Evolutionary conservation across 805 yeast species (phyloP), one percentile per base, ranked within the genome.

Genomic region (Metschnikowia continentalis): DNA sequence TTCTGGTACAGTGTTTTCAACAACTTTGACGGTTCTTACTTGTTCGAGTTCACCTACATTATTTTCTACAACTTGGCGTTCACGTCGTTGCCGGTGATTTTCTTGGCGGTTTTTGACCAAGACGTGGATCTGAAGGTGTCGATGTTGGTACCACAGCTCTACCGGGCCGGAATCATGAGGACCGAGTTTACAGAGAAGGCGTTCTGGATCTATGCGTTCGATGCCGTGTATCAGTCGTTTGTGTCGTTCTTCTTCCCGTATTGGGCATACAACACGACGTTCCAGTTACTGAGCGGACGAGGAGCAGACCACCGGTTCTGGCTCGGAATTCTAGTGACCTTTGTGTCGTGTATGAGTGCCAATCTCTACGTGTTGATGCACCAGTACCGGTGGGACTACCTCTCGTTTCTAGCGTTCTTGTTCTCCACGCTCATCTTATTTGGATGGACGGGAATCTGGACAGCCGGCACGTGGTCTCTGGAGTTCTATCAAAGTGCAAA

Each of bases 401-500:
- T 85, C 42, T 78, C 86, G 4, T 61, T 74, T 11, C 61, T 84
- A 49, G 76, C 84, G 52, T 77, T 80, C 48, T 70, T 72, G 2
- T 60, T 87, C 19, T 85, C 92, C 1, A 76, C 83, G 42, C 55
- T 86, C 26, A 59, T 86, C 15, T 72, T 86, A 33, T 84, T 79
- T 63, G 84, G 78, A 32, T 88, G 95, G 95, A 82, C 91, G 1
- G 92, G 92, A 55, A 74, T 86, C 44, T 88, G 92, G 92, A 78
- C 89, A 13, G 72, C 87, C 3, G 63, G 80, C 0, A 46, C 64
- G 62, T 43, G 86, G 51, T 76, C 75, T 11, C 63, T 51, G 10
- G 90, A 85, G 60, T 84, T 81, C 57, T 87, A 82, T 66, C 81
- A 82, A 59, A 79, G 85, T 30, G 78, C 82, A 4, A 82, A 80